Conservation (phyloP, 352 stramenopile species). For the Elongisporangium senticosum region DNA sequence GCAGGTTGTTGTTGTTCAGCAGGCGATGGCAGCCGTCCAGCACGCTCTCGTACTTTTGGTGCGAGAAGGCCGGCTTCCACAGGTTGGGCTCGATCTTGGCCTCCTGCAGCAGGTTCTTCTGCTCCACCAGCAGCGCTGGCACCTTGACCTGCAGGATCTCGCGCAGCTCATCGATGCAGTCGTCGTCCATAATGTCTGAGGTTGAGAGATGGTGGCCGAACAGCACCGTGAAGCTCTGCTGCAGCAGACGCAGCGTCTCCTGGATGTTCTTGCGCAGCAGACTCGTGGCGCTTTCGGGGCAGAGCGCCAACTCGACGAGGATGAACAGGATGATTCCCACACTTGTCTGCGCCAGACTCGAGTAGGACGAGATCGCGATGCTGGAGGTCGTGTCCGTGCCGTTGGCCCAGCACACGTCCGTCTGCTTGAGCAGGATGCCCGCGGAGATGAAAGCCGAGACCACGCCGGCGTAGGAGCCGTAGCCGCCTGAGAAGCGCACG, state of each 20-base stretch:
- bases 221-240: slow-evolving; percentile 56
- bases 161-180: slow-evolving; percentile 51
- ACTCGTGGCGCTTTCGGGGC: slow-evolving; percentile 56
- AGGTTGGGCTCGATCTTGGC: slow-evolving; percentile 57
- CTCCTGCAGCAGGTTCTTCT: slow-evolving; percentile 54
- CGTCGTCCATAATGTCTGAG: slow-evolving; percentile 39
- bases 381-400: slow-evolving; percentile 28
- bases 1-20: slow-evolving; percentile 79
- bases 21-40: slow-evolving; percentile 53
- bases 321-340: slow-evolving; percentile 80
- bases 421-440: slow-evolving; percentile 54
- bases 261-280: slow-evolving; percentile 72
- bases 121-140: slow-evolving; percentile 47
- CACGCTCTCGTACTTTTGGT: slow-evolving; percentile 67
- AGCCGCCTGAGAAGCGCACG: slow-evolving; percentile 58
- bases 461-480: slow-evolving; percentile 63
- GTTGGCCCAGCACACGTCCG: slow-evolving; percentile 45
- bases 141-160: slow-evolving; percentile 54
- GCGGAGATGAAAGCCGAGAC: slow-evolving; percentile 71
- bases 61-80: slow-evolving; percentile 68
- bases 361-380: slow-evolving; percentile 73
- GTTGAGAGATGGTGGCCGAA: slow-evolving; percentile 68
- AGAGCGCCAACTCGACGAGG: slow-evolving; percentile 58
- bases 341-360: slow-evolving; percentile 69
- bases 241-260: slow-evolving; percentile 56